Evolutionary conservation across 257 asterid genomes (phyloP), one percentile per base, ranked within the genome.

Genomic region (Solanum piurae): DNA sequence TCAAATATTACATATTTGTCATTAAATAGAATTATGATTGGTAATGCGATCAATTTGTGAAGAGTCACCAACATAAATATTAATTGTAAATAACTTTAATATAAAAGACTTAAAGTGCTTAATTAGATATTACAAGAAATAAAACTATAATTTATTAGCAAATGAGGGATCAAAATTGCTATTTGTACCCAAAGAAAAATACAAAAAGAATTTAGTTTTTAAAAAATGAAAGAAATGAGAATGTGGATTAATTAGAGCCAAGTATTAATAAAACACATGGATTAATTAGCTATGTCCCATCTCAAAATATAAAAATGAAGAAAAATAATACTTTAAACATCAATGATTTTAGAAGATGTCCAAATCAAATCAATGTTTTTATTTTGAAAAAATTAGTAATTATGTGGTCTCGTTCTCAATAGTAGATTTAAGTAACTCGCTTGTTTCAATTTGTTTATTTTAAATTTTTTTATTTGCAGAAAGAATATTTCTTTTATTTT

Each of bases 261-360:
- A 76, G 18, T 58, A 31, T 5, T 38, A 31, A 79, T 85, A 60
- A 44, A 88, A 37, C 74, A 62, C 83, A 27, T 85, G 90, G 49
- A 23, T 87, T 83, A 66, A 27, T 2, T 27, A 34, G 12, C 49
- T 23, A 82, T 18, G 87, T 12, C 52, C 75, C 87, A 79, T 16
- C 66, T 27, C 11, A 16, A 44, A n/a, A 75, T 37, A 21, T 8
- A 34, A 20, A 20, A 37, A 20, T 4, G 4, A 37, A 21, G 4
- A 74, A 9, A 33, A 74, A 21, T 0, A 74, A 1, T 21, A 36
- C 31, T 71, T 27, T 12, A 3, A 55, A 16, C 42, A 82, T 82
- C 74, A 87, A 46, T 34, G 64, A 44, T 87, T 87, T 33, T 33
- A 75, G 84, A 83, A 83, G 29, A 83, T 38, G 71, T 88, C 73